These are phyloP conservation scores for Monoraphidium neglectum DNA, from an alignment of 139 green algal species.

Conservation along the genomic window DNA sequence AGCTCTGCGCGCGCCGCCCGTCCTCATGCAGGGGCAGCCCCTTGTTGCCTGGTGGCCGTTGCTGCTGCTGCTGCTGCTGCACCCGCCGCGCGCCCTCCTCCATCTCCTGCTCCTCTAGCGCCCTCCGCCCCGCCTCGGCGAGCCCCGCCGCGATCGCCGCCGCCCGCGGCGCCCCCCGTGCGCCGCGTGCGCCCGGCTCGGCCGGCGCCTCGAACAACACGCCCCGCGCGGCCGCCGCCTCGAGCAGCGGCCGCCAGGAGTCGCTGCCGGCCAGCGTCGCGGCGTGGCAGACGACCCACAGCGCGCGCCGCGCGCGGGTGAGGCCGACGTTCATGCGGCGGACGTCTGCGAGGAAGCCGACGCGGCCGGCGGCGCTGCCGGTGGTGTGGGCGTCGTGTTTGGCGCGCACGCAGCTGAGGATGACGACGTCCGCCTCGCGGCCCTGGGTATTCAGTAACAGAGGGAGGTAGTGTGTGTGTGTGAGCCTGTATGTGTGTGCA, in stretches of 20 bases:
- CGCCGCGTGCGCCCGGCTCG: background rate
- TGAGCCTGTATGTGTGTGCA: too few relatives aligned
- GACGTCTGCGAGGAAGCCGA: constrained; percentile 74
- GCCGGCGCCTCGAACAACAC: constrained; percentile 33
- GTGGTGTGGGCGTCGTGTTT: background rate
- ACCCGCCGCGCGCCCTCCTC: background rate
- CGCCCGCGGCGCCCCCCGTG: background rate
- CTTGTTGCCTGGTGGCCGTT: background rate
- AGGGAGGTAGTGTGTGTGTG: too few relatives aligned
- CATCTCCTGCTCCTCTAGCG: background rate
- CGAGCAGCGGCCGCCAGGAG: constrained; percentile 52
- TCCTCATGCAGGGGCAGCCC: background rate
- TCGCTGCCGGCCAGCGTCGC: constrained; percentile 41
- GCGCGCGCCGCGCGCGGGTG: constrained; percentile 56
- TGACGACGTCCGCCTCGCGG: constrained; percentile 67
- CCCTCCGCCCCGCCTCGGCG: background rate
- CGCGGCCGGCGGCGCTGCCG: background rate
- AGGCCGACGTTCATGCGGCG: constrained; percentile 79
- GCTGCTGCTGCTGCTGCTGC: background rate
- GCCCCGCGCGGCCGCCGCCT: constrained; percentile 23
- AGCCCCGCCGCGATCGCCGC: constrained; percentile 10
- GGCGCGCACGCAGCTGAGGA: constrained; percentile 69
- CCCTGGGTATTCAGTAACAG: constrained; percentile 37
- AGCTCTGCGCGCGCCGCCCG: background rate
- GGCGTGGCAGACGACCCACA: constrained; percentile 69